These are phyloP conservation scores for Alternaria viburni DNA, from an alignment of 2,329 filamentous ascomycete species.

Conservation along the genomic window DNA sequence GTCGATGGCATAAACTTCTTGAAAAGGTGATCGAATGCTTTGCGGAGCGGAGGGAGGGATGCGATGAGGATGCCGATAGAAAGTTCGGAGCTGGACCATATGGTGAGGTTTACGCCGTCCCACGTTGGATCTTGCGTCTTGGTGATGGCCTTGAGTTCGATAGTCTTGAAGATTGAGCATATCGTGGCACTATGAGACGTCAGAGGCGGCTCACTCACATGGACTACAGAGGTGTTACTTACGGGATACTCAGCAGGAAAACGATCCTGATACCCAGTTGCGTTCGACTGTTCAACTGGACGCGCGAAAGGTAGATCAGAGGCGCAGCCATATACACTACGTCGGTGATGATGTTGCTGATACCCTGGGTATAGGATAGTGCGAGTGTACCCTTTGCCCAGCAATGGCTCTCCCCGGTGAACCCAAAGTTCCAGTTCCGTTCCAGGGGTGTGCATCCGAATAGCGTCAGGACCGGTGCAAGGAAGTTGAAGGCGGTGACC, in stretches of 20 bases:
- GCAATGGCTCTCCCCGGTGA: slow-evolving; percentile 22
- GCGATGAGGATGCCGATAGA: slow-evolving; percentile 30
- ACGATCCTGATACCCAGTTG: slow-evolving; percentile 38
- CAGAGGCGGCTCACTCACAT: background rate
- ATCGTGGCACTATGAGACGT: slow-evolving; percentile 30
- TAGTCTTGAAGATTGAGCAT: slow-evolving; percentile 38
- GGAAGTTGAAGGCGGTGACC: slow-evolving; percentile 35
- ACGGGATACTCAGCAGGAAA: slow-evolving; percentile 39
- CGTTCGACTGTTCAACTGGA: slow-evolving; percentile 31
- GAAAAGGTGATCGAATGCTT: slow-evolving; percentile 30
- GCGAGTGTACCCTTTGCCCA: slow-evolving; percentile 29
- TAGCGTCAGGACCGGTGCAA: slow-evolving; percentile 30
- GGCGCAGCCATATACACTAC: slow-evolving; percentile 37
- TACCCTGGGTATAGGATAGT: slow-evolving; percentile 34
- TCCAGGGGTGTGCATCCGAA: slow-evolving; percentile 37
- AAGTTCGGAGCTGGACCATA: slow-evolving; percentile 35
- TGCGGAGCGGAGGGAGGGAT: slow-evolving; percentile 35
- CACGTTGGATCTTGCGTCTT: slow-evolving; percentile 33
- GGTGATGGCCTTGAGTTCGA: slow-evolving; percentile 29
- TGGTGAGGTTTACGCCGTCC: slow-evolving; percentile 31
- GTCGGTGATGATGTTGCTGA: slow-evolving; percentile 39
- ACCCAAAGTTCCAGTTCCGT: slow-evolving; percentile 34
- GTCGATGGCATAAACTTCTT: slow-evolving; percentile 23
- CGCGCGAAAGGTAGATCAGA: slow-evolving; percentile 32
- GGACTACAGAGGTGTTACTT: slow-evolving; percentile 6